Evolutionary conservation across 352 stramenopile species (phyloP), one percentile per base, ranked within the genome.

Genomic region (Phytophthora fragariae): DNA sequence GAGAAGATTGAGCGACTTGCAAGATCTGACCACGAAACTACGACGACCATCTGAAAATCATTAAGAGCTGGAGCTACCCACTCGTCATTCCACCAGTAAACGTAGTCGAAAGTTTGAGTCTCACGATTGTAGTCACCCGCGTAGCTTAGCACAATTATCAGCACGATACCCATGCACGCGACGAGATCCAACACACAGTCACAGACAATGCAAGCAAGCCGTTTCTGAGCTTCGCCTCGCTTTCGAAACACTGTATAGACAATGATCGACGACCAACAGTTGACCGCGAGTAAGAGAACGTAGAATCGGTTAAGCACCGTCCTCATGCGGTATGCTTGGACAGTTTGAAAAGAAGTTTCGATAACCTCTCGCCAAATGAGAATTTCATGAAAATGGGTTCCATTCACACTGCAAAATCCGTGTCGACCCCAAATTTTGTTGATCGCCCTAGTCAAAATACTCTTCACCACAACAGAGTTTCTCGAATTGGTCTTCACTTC

Each of bases 1-100:
- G 68, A 75, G 21, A 77, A 79, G 27, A 79, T 69, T 0, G 62
- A 11, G 4, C 68, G 71, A 19, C 71, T 79, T 2, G 57, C 69
- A 0, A 82, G 35, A 27, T 82, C 71, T 2, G 46, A 62, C 56
- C 72, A 76, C 1, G 75, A 82, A 31, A 79, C 60, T 0, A 82
- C 65, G 9, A 77, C 49, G 8, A 82, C 62, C 53, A 79, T 75
- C 29, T 71, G 62, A 5, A 82, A 59, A 62, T 81, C 67, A 44
- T 79, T 77, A 5, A 79, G 49, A 14, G 68, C 69, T 29, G 64
- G 63, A 6, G 68, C 29, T 21, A 21, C 19, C 19, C 19, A 21
- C 19, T 74, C 60, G 55, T 79, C 75, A 24, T 81, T 27, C 50
- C 75, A 76, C 70, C 75, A 81, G 6, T 19, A 29, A 54, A 19